These are phyloP conservation scores for Boletus subparvulus DNA, from an alignment of 768 basidiomycete genomes.

Conservation along the genomic window DNA sequence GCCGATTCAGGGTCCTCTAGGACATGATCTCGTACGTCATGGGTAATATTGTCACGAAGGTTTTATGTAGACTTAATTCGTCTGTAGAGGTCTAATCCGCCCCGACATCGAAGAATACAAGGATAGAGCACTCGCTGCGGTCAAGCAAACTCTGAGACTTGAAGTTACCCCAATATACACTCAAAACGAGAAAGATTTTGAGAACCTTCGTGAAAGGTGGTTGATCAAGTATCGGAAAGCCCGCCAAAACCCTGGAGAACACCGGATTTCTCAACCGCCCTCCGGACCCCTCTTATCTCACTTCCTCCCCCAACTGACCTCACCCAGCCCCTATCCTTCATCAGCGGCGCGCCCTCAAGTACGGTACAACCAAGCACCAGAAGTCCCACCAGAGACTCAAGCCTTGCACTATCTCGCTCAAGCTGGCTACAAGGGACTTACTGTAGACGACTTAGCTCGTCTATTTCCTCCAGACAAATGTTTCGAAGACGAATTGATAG, in stretches of 20 bases:
- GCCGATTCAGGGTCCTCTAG: conserved; percentile 38
- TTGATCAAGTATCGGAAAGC: conserved; percentile 21
- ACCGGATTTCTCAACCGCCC: background rate
- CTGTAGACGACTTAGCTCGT: conserved; percentile 25
- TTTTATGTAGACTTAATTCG: background rate
- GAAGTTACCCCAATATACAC: conserved; percentile 44
- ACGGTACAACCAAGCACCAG: too few relatives aligned
- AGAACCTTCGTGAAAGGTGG: conserved; percentile 27
- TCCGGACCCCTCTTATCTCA: background rate
- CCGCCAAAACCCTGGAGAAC: background rate
- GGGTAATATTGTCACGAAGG: background rate
- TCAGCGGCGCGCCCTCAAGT: too few relatives aligned
- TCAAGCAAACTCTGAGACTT: conserved; percentile 37
- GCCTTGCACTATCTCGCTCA: conserved; percentile 33
- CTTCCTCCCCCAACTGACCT: too few relatives aligned
- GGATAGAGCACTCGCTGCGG: conserved; percentile 16
- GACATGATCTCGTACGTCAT: conserved; percentile 36
- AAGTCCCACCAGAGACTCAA: background rate
- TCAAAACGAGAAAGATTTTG: conserved; percentile 29
- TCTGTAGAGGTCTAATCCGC: conserved; percentile 27
- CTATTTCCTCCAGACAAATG: conserved; percentile 22
- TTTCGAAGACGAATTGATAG: conserved; percentile 43
- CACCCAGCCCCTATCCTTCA: too few relatives aligned
- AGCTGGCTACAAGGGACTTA: conserved; percentile 26
- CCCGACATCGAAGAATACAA: conserved; percentile 31